These are phyloP conservation scores for Cladosporium velox DNA, from an alignment of 2,329 filamentous ascomycete species.

Conservation along the genomic window DNA sequence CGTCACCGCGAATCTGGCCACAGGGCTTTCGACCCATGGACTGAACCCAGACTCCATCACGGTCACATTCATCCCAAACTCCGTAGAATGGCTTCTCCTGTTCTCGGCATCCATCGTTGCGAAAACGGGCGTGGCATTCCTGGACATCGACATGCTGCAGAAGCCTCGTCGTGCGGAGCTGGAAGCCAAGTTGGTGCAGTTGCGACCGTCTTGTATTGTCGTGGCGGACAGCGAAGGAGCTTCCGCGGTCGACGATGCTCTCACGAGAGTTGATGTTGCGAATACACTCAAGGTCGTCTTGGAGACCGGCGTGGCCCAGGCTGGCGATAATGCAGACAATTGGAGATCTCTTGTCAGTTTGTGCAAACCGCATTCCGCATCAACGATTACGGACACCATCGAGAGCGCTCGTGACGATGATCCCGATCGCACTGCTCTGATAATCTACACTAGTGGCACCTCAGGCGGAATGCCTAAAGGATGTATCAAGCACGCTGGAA, in stretches of 20 bases:
- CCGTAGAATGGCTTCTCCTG: constrained; percentile 24
- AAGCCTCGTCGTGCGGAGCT: constrained; percentile 23
- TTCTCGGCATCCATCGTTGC: constrained; percentile 23
- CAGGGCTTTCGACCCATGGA: constrained; percentile 19
- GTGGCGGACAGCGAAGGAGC: constrained; percentile 18
- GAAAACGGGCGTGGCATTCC: constrained; percentile 22
- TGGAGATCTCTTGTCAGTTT: background rate
- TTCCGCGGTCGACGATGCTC: constrained; percentile 53
- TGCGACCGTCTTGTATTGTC: constrained; percentile 23
- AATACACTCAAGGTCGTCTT: background rate
- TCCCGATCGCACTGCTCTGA: constrained; percentile 19
- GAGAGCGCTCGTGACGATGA: constrained; percentile 21
- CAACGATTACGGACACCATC: background rate
- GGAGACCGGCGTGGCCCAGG: background rate
- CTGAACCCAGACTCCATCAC: constrained; percentile 24
- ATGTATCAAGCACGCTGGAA: constrained; percentile 21
- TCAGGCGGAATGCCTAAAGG: constrained; percentile 26
- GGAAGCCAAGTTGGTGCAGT: constrained; percentile 17
- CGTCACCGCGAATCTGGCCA: constrained; percentile 20
- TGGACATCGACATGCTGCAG: constrained; percentile 24
- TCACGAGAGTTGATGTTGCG: constrained; percentile 43
- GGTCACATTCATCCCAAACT: constrained; percentile 25
- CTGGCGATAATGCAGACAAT: background rate
- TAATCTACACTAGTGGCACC: constrained; percentile 27
- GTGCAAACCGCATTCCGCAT: background rate